Evolutionary conservation across 2,329 filamentous ascomycete genomes (phyloP), one percentile per base, ranked within the genome.

Genomic region (Oidium heveae): DNA sequence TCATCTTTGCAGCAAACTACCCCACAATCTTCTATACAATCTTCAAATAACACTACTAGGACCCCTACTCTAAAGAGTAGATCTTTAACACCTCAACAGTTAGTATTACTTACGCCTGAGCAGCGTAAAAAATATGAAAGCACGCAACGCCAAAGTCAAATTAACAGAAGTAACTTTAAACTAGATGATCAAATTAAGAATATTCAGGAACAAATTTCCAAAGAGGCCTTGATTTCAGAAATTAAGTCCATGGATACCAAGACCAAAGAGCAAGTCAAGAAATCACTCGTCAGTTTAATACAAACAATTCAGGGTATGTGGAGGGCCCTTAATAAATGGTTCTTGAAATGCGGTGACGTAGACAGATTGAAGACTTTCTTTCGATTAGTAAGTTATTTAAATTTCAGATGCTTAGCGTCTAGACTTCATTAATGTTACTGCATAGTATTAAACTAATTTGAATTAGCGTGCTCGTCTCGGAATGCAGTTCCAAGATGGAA

Each of bases 381-480:
- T 55, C 60, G 61, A n/a, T 56, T 60, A 41, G 65, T 66, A 63
- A 62, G 64, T 64, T 6, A 37, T 47, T 4, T 22, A 8, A 8
- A n/a, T n/a, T n/a, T n/a, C n/a, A n/a, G n/a, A n/a, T n/a, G n/a
- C n/a, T n/a, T n/a, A n/a, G n/a, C n/a, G n/a, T n/a, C n/a, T n/a
- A n/a, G n/a, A n/a, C n/a, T n/a, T n/a, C n/a, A n/a, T n/a, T n/a
- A n/a, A n/a, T n/a, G n/a, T n/a, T n/a, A n/a, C n/a, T n/a, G n/a
- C n/a, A n/a, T n/a, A n/a, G n/a, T n/a, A n/a, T n/a, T n/a, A 32
- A 32, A 22, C 13, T 41, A 28, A 46, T 20, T 16, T 16, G 3
- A 4, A n/a, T 2, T 60, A 80, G 75, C 73, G 75, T 56, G 65
- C 70, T 32, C 74, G 73, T 12, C 66, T 80, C 34, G 59, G 70